These are phyloP conservation scores for Calonectria hongkongensis DNA, from an alignment of 2,329 filamentous ascomycete genomes.

Conservation along the genomic window DNA sequence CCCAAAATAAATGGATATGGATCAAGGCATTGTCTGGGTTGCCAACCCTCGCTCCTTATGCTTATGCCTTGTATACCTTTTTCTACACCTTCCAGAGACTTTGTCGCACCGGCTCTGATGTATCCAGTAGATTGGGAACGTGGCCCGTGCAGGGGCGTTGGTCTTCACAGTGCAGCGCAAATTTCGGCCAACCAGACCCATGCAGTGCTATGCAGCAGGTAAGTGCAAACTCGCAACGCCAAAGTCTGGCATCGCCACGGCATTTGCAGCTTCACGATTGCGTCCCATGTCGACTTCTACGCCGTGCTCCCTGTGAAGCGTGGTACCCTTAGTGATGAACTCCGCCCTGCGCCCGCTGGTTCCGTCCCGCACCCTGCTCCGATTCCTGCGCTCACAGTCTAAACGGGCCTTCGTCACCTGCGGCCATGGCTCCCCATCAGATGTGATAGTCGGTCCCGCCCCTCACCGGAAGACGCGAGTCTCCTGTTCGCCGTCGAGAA, in stretches of 20 bases:
- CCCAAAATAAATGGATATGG: background rate
- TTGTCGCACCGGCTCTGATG: background rate
- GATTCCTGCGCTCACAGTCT: slow-evolving; percentile 83
- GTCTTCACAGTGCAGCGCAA: slow-evolving; percentile 25
- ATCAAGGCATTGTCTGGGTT: background rate
- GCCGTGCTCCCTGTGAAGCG: slow-evolving; percentile 39
- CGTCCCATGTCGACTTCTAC: slow-evolving; percentile 45
- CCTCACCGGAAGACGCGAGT: slow-evolving; percentile 49
- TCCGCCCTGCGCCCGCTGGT: slow-evolving; percentile 65
- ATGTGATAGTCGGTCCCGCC: slow-evolving; percentile 38
- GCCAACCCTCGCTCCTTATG: background rate
- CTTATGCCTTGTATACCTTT: background rate
- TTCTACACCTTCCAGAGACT: too few species aligned
- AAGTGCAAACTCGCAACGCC: slow-evolving; percentile 35
- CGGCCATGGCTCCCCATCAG: slow-evolving; percentile 60
- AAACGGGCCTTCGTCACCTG: slow-evolving; percentile 73
- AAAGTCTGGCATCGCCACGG: slow-evolving; percentile 42
- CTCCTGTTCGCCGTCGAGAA: slow-evolving; percentile 35
- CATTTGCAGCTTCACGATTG: slow-evolving; percentile 22
- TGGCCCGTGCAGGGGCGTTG: slow-evolving; percentile 39
- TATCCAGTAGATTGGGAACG: slow-evolving; percentile 13
- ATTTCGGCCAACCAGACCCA: slow-evolving; percentile 43
- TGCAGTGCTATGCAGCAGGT: background rate
- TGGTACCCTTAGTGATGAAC: slow-evolving; percentile 63
- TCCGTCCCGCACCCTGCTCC: slow-evolving; percentile 77